Base-by-base conservation (phyloP, 1,139 yeast species). In the Protomyces gravidus region DNA sequence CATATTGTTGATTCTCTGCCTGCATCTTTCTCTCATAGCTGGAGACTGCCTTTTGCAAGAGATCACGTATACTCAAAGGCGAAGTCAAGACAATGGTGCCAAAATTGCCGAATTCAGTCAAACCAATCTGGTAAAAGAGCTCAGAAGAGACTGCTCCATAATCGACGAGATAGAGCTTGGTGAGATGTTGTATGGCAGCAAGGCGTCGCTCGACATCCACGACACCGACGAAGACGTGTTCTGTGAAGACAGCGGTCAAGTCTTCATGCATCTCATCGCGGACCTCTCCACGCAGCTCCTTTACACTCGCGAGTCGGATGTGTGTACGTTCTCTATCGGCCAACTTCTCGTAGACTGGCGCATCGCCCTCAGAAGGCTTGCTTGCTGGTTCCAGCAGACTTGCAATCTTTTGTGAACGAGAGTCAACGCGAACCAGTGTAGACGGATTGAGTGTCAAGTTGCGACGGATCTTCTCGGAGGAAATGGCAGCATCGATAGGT, bases 111-210 rank as follows among this genome's bases (percentile, higher is more conserved):
- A 94, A 89, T 62, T 88, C 90, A 1, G 84, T 75, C 17, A 92
- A 72, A 0, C 86, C 89, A 6, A 86, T 73, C 67, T 94, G 97
- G 69, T 89, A 92, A 68, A 86, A 89, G 60, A 89, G 76, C 64
- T 87, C 90, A 63, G 74, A 73, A 32, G 85, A 59, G 0, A 89
- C 70, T 0, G 86, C 78, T 0, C 86, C 89, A 70, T 89, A 92
- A 70, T 92, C 97, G 45, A 94, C 83, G 21, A 92, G 72, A 68
- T 80, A 86, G 33, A 92, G 75, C 62, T 82, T 82, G 9, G 90
- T 85, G 64, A 86, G 96, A 68, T 83, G 80, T 68, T 94, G 99
- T 57, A 92, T 77, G 25, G 96, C 86, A 15, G 86, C 84, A 17
- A 92, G 73, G 42, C 97, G 75, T 64, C 82, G 79, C 3, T 71